phyloP scores from a whole-genome alignment of 768 basidiomycete genomes.

The Obba rivulosa region DNA sequence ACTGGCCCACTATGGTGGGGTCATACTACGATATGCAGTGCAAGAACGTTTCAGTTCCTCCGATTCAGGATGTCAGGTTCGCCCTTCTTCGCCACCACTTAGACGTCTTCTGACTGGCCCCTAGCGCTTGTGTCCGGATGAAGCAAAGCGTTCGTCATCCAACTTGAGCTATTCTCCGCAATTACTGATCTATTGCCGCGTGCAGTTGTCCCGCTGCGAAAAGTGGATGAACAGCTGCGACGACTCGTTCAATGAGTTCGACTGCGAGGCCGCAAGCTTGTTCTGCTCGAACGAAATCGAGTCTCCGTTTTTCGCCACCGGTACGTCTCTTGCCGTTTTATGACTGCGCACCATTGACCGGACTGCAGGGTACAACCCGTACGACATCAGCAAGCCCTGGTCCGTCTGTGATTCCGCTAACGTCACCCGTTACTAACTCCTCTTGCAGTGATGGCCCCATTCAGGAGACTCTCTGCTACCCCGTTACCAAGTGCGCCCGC shows the following conservation, averaged over 20 bases:
- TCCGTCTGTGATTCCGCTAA: not conserved
- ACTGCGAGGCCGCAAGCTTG: constrained; percentile 34
- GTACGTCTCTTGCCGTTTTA: constrained; percentile 19
- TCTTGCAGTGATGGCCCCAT: constrained; percentile 34
- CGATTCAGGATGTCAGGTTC: constrained; percentile 41
- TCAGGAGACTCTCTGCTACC: constrained; percentile 51
- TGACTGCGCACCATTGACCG: constrained; percentile 17
- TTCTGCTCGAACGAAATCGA: constrained; percentile 32
- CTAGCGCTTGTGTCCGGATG: constrained; percentile 37
- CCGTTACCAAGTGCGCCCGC: constrained; percentile 36
- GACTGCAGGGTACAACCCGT: constrained; percentile 45
- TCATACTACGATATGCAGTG: constrained; percentile 54
- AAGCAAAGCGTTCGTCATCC: constrained; percentile 31
- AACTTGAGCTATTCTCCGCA: too few relatives aligned
- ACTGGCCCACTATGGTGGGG: constrained; percentile 31
- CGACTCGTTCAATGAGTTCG: constrained; percentile 37
- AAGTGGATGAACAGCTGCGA: constrained; percentile 36
- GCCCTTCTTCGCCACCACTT: not conserved
- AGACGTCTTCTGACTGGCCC: not conserved
- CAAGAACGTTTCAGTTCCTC: constrained; percentile 32
- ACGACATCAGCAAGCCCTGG: constrained; percentile 65
- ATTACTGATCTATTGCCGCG: not conserved
- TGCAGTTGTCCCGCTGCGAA: constrained; percentile 40
- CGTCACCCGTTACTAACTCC: not conserved
- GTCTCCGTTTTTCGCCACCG: constrained; percentile 24